Conservation (phyloP, 1,139 yeast species). For the Pneumocystis wakefieldiae region DNA sequence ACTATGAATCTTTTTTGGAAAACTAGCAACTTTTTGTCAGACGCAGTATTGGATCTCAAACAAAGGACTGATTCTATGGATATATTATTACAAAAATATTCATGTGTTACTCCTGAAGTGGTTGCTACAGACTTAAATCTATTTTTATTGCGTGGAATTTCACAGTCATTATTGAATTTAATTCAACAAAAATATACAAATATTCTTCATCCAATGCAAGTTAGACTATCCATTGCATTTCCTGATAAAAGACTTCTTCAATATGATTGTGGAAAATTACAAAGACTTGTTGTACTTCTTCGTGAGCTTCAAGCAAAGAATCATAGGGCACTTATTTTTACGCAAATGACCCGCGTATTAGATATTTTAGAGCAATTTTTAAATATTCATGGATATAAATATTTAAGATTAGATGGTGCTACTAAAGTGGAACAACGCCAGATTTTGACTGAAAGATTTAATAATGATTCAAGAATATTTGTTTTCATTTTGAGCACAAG, state of each 20-base stretch:
- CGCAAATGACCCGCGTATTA: slow-evolving; percentile 94
- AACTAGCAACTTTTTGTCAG: slow-evolving; percentile 3
- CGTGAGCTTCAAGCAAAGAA: slow-evolving; percentile 72
- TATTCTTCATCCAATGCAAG: slow-evolving; percentile 75
- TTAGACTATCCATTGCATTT: slow-evolving; percentile 79
- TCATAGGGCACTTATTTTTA: slow-evolving; percentile 86
- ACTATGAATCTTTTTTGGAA: neutral
- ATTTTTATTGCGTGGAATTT: slow-evolving; percentile 11
- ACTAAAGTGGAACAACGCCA: slow-evolving; percentile 96
- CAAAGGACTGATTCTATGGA: slow-evolving; percentile 22
- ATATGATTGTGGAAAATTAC: slow-evolving; percentile 94
- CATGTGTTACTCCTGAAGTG: slow-evolving; percentile 77
- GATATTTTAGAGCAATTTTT: slow-evolving; percentile 87
- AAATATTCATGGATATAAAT: slow-evolving; percentile 86
- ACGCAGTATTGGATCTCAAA: slow-evolving; percentile 6
- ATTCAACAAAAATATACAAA: slow-evolving; percentile 25
- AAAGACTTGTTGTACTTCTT: slow-evolving; percentile 58
- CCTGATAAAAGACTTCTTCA: slow-evolving; percentile 88
- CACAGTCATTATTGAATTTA: neutral
- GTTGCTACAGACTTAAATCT: slow-evolving; percentile 63
- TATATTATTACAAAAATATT: slow-evolving; percentile 48
- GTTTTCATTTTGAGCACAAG: slow-evolving; percentile 88
- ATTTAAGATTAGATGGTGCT: slow-evolving; percentile 92
- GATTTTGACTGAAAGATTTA: slow-evolving; percentile 79
- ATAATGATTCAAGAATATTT: slow-evolving; percentile 70